Evolutionary conservation across 495 filamentous ascomycete genomes (phyloP).

Genomic region (Trichoderma reesei): DNA sequence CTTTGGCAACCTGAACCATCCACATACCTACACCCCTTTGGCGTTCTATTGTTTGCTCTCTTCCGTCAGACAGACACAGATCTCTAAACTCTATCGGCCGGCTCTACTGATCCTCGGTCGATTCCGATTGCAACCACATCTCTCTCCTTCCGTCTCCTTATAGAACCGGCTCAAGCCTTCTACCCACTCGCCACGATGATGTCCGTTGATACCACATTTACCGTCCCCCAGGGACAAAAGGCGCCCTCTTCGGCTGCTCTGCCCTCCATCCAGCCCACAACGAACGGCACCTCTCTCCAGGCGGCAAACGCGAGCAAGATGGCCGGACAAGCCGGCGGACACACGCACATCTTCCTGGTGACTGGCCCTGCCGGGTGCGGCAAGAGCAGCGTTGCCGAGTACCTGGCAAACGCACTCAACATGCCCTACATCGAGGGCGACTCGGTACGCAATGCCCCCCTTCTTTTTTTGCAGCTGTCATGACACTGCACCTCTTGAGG

Average conservation of each 20-base stretch:
- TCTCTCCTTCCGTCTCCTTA: not conserved
- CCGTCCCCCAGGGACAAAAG: not conserved
- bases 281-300: not conserved
- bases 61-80: not conserved
- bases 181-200: not conserved
- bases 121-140: not conserved
- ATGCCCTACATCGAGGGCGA: conserved; percentile 92
- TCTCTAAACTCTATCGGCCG: not conserved
- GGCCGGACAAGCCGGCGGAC: conserved; percentile 15
- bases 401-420: conserved; percentile 58
- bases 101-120: too few species aligned
- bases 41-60: not conserved
- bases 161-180: not conserved
- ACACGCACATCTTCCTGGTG: conserved; percentile 93
- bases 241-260: not conserved
- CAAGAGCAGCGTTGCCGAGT: conserved; percentile 84
- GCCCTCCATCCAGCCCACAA: not conserved
- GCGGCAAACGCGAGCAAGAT: not conserved
- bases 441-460: conserved; percentile 54
- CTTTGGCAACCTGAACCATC: too few species aligned
- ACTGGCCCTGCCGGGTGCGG: conserved; percentile 94
- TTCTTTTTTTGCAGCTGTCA: too few species aligned
- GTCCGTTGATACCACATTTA: not conserved
- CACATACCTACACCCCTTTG: too few species aligned
- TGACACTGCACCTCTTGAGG: too few species aligned